These are phyloP conservation scores for Trichoderma koningiopsis DNA, from an alignment of 2,329 filamentous ascomycete genomes.

Conservation along the genomic window DNA sequence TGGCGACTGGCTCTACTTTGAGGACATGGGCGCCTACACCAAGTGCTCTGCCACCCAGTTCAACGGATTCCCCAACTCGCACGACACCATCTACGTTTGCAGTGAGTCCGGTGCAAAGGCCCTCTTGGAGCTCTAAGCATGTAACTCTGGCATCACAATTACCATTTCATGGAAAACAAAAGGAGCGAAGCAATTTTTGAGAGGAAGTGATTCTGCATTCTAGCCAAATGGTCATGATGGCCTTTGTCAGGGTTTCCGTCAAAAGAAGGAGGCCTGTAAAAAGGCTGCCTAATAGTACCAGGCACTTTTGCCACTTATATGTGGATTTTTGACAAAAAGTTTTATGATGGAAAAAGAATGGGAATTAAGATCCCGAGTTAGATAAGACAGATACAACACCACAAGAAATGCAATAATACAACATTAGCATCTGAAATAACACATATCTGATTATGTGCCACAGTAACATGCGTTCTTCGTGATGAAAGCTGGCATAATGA, in stretches of 20 bases:
- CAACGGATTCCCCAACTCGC: slow-evolving; percentile 92
- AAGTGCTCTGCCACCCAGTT: slow-evolving; percentile 97
- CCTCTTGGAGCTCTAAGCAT: slow-evolving; percentile 51
- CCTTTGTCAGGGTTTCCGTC: background rate
- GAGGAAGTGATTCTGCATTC: slow-evolving; percentile 23
- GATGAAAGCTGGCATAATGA: background rate
- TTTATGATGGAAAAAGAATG: background rate
- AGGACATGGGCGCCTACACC: slow-evolving; percentile 98
- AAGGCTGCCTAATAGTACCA: background rate
- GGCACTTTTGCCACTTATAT: background rate
- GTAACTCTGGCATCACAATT: background rate
- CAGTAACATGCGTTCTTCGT: background rate
- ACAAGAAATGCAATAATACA: background rate
- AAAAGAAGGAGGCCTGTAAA: background rate
- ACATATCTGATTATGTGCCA: background rate
- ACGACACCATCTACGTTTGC: slow-evolving; percentile 92
- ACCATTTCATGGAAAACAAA: background rate
- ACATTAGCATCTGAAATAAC: background rate
- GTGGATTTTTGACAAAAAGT: slow-evolving; percentile 2
- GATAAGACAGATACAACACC: background rate
- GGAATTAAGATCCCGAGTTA: background rate
- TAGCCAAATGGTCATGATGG: background rate
- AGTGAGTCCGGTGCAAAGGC: slow-evolving; percentile 87
- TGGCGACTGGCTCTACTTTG: slow-evolving; percentile 98
- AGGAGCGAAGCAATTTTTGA: background rate